Percentiles rank a stretch among this genome's conserved stretches.
These are phyloP conservation scores for Pichia nakasei DNA, from an alignment of 805 yeast species.

Conservation along the genomic window DNA sequence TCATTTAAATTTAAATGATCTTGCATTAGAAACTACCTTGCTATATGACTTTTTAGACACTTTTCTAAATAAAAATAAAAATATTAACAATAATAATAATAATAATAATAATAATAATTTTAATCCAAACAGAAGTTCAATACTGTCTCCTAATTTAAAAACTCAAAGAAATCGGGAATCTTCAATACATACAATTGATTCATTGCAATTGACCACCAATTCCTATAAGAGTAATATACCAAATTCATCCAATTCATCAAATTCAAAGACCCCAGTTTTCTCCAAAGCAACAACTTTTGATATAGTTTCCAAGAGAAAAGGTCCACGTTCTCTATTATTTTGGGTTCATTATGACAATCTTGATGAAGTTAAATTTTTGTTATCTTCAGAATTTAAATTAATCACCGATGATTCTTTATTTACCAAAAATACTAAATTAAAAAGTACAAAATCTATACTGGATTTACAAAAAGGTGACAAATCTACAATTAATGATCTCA, in stretches of 20 bases:
- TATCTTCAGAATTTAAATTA: slow-evolving; percentile 35
- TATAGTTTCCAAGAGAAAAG: slow-evolving; percentile 27
- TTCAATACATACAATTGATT: slow-evolving; percentile 18
- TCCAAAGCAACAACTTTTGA: slow-evolving; percentile 29
- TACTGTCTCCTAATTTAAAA: neutral
- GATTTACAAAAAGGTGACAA: slow-evolving; percentile 6
- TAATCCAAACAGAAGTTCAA: neutral
- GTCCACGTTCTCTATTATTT: slow-evolving; percentile 31
- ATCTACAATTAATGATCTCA: neutral
- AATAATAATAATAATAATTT: neutral
- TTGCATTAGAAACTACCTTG: slow-evolving; percentile 51
- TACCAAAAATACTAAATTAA: slow-evolving; percentile 15
- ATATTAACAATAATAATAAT: slow-evolving; percentile 2
- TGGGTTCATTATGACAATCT: slow-evolving; percentile 56
- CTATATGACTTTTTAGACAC: slow-evolving; percentile 39
- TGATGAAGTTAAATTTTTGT: slow-evolving; percentile 41
- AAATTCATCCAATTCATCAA: neutral
- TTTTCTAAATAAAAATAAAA: slow-evolving; percentile 6
- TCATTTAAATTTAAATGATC: slow-evolving; percentile 48
- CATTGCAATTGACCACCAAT: slow-evolving; percentile 13
- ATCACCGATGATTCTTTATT: slow-evolving; percentile 27
- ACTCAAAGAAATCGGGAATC: slow-evolving; percentile 3
- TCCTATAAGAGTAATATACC: neutral
- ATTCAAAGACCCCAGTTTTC: slow-evolving; percentile 4
- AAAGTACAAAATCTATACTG: slow-evolving; percentile 14